Evolutionary conservation across 371 early-diverging fungal species (phyloP).

Genomic region (Haplosporangium sp.): DNA sequence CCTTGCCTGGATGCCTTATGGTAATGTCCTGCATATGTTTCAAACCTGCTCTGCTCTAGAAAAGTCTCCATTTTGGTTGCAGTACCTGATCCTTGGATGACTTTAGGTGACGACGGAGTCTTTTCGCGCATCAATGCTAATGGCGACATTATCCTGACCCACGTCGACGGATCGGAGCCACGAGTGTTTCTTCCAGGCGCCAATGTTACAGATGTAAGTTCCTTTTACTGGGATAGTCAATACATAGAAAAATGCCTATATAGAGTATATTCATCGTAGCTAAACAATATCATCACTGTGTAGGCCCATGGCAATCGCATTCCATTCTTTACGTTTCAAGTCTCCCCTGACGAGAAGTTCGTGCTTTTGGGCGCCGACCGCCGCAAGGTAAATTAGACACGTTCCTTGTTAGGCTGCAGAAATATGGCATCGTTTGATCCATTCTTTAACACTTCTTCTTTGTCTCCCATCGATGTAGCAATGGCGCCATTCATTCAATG

Average conservation of each 20-base stretch:
- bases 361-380: conserved; percentile 75
- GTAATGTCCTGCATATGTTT: no score
- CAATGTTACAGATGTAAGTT: conserved; percentile 38
- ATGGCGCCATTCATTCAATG: conserved; percentile 88
- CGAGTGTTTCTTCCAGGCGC: conserved; percentile 35
- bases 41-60: no score
- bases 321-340: conserved; percentile 58
- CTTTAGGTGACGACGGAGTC: conserved; percentile 62
- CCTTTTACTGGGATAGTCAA: background rate
- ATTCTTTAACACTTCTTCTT: no score
- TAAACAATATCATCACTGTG: background rate
- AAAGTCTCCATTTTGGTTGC: no score
- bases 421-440: background rate
- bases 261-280: no score
- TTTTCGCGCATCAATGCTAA: conserved; percentile 57
- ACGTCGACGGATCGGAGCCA: conserved; percentile 33
- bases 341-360: conserved; percentile 84
- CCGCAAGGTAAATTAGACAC: conserved; percentile 61
- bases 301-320: conserved; percentile 42
- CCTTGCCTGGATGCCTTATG: conserved; percentile 65
- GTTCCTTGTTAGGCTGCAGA: background rate
- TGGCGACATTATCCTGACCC: conserved; percentile 59
- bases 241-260: background rate
- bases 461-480: conserved; percentile 50
- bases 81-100: no score